These are phyloP conservation scores for Trichosanthes truncata DNA, from an alignment of 306 rosid species.

Conservation along the genomic window DNA sequence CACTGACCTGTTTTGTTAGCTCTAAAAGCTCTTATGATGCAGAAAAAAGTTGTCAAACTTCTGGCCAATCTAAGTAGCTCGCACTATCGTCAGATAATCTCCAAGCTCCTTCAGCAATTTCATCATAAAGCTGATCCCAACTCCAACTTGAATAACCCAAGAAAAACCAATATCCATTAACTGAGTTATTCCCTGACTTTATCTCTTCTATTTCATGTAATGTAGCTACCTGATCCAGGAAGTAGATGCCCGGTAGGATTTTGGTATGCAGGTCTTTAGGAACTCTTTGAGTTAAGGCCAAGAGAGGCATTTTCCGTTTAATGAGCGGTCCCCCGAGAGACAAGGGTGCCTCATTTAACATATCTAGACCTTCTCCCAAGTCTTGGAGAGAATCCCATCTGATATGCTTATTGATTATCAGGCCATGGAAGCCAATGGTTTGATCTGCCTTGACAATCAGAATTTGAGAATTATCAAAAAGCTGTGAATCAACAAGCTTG, in stretches of 20 bases:
- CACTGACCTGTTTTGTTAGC: constrained; percentile 1
- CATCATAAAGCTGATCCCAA: constrained; percentile 65
- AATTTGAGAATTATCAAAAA: constrained; percentile 63
- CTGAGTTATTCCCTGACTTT: constrained; percentile 32
- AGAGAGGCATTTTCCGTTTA: constrained; percentile 48
- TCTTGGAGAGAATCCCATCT: constrained; percentile 50
- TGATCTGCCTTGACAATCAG: constrained; percentile 64
- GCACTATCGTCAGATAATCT: constrained; percentile 32
- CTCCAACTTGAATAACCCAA: constrained; percentile 86
- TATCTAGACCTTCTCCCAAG: constrained; percentile 35
- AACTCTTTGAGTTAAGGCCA: constrained; percentile 40
- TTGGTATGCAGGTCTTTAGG: constrained; percentile 28
- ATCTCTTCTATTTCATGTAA: constrained; percentile 36
- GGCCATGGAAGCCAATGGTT: constrained; percentile 63
- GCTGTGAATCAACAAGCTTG: constrained; percentile 42
- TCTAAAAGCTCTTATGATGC: neutral
- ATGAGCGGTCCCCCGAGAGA: constrained; percentile 71
- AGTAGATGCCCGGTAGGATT: constrained; percentile 63
- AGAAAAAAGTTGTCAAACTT: constrained; percentile 11
- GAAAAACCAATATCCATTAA: constrained; percentile 65
- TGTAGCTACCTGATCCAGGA: constrained; percentile 48
- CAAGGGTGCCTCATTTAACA: constrained; percentile 47
- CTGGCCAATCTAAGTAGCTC: constrained; percentile 57
- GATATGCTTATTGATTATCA: constrained; percentile 65
- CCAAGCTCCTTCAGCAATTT: constrained; percentile 77